These are phyloP conservation scores for Stachybotrys chlorohalonatus DNA, from an alignment of 2,329 filamentous ascomycete species.

Conservation along the genomic window DNA sequence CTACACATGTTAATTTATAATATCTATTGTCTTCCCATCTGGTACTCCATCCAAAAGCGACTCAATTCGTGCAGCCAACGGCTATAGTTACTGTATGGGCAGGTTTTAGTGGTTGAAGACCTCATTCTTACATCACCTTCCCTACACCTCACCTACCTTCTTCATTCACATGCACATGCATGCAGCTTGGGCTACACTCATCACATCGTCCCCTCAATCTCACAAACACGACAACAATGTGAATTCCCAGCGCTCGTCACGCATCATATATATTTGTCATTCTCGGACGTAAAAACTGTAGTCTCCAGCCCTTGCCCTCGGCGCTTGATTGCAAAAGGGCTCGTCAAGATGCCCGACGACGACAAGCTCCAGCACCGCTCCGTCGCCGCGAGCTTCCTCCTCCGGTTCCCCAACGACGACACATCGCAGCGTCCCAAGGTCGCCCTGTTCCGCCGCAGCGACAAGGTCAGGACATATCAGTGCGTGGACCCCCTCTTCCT, in stretches of 20 bases:
- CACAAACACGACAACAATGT: too few species aligned
- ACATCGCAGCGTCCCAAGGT: conserved; percentile 33
- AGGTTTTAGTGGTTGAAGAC: too few species aligned
- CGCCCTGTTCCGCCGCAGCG: conserved; percentile 54
- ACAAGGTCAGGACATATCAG: conserved; percentile 50
- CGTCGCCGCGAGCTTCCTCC: conserved; percentile 42
- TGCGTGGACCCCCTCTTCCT: conserved; percentile 20
- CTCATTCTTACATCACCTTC: not conserved
- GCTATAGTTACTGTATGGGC: too few species aligned
- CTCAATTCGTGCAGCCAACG: too few species aligned
- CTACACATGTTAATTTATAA: not conserved
- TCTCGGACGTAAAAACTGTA: too few species aligned
- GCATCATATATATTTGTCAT: too few species aligned
- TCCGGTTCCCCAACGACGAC: conserved; percentile 31
- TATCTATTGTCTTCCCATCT: not conserved
- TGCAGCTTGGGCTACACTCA: too few species aligned
- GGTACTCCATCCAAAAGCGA: too few species aligned
- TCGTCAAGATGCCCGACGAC: not conserved
- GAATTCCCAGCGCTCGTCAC: too few species aligned
- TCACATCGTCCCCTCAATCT: too few species aligned
- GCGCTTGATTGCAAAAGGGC: not conserved
- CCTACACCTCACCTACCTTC: not conserved
- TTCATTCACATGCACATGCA: not conserved
- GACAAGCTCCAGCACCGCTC: conserved; percentile 16
- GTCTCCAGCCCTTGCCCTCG: too few species aligned